Conservation (phyloP, 2,329 filamentous ascomycete species). For the Fusarium keratoplasticum region DNA sequence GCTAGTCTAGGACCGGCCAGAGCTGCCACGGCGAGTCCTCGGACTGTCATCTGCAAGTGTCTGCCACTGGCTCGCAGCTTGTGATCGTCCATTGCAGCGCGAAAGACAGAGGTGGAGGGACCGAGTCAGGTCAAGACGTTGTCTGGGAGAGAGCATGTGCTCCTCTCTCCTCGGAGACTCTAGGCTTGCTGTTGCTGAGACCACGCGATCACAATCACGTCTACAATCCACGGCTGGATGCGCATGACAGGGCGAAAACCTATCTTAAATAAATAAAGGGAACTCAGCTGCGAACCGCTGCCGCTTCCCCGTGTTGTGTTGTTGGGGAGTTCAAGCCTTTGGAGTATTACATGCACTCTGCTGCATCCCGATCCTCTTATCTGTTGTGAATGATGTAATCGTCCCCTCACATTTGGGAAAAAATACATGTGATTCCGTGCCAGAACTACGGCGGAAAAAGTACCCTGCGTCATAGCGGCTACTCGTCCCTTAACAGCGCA, state of each 20-base stretch:
- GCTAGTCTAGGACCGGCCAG: conserved; percentile 25
- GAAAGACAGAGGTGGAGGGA: conserved; percentile 4
- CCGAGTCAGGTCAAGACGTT: conserved; percentile 23
- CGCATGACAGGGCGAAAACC: background rate
- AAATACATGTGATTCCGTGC: conserved; percentile 34
- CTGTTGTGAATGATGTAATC: conserved; percentile 39
- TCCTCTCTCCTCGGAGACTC: background rate
- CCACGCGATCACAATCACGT: conserved; percentile 37
- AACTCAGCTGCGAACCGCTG: background rate
- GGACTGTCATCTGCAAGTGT: conserved; percentile 9
- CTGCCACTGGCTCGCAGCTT: conserved; percentile 4
- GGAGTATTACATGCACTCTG: background rate
- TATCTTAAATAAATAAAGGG: background rate
- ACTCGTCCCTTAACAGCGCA: conserved; percentile 13
- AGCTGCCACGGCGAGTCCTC: conserved; percentile 8
- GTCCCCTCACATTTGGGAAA: background rate
- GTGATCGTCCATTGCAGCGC: conserved; percentile 19
- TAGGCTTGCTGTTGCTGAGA: conserved; percentile 8
- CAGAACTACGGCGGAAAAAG: background rate
- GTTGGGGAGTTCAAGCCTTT: background rate
- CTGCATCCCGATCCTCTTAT: background rate
- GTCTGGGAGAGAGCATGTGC: conserved; percentile 31
- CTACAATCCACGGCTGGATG: conserved; percentile 16
- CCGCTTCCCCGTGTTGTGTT: background rate
- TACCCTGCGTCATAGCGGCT: conserved; percentile 31